Percentiles rank a stretch among this genome's conserved stretches.
These are phyloP conservation scores for Solanum dulcamara DNA, from an alignment of 257 asterid genomes.

Conservation along the genomic window DNA sequence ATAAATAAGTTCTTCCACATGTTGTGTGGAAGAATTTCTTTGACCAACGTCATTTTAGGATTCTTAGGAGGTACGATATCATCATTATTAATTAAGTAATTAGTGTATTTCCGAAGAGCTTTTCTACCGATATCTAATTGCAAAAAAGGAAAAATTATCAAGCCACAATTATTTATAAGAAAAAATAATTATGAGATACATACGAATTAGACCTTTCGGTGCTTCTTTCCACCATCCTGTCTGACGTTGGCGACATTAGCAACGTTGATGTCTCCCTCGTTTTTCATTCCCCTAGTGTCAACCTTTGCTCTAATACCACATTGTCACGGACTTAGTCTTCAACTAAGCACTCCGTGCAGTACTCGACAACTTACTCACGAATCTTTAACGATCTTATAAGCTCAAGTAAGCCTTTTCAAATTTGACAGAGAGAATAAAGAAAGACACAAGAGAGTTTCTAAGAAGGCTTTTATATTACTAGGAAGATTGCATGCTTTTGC, in stretches of 20 bases:
- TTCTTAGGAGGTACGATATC: neutral
- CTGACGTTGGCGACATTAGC: neutral
- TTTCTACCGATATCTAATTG: neutral
- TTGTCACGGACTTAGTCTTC: neutral
- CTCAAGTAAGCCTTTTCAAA: neutral
- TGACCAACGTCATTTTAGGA: neutral
- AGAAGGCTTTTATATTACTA: no score
- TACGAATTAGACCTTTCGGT: neutral
- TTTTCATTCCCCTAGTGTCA: neutral
- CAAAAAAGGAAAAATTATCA: neutral
- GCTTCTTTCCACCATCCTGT: neutral
- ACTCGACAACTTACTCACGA: neutral
- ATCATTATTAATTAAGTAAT: neutral
- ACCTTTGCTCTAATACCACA: neutral
- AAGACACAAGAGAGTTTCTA: neutral
- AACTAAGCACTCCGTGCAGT: neutral
- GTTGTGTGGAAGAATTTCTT: neutral
- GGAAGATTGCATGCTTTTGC: neutral
- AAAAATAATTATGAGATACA: no score
- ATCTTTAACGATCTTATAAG: neutral
- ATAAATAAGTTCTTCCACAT: neutral
- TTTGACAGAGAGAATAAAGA: neutral
- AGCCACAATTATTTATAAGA: no score
- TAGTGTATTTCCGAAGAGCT: neutral
- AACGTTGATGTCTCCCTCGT: neutral